phyloP scores from a whole-genome alignment of 768 basidiomycete species.

The Lentinula sp. region DNA sequence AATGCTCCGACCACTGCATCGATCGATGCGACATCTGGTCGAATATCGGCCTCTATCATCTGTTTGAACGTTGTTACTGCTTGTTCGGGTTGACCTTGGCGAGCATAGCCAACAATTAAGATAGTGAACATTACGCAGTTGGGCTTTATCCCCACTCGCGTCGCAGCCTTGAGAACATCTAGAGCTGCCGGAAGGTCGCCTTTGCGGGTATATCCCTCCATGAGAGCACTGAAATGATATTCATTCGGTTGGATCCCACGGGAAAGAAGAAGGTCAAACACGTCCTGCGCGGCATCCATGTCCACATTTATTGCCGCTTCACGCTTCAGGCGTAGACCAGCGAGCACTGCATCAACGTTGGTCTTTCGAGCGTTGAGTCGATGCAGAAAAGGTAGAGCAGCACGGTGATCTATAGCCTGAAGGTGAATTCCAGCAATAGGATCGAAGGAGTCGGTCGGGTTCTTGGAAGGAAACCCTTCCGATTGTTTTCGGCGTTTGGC shows the following conservation, averaged over 20 bases:
- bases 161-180: conserved; percentile 47
- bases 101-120: conserved; percentile 66
- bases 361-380: conserved; percentile 39
- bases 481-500: conserved; percentile 5
- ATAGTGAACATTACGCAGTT: conserved; percentile 73
- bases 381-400: neutral
- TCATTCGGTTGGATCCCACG: conserved; percentile 67
- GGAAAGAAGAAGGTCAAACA: conserved; percentile 54
- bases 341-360: conserved; percentile 41
- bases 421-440: conserved; percentile 42
- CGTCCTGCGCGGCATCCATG: conserved; percentile 40
- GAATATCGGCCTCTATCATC: conserved; percentile 57
- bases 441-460: conserved; percentile 31
- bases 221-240: conserved; percentile 69
- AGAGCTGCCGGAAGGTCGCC: conserved; percentile 59
- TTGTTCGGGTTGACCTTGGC: conserved; percentile 44
- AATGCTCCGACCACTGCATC: conserved; percentile 69
- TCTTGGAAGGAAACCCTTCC: conserved; percentile 13
- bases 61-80: conserved; percentile 52
- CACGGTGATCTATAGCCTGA: conserved; percentile 18
- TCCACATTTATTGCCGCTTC: conserved; percentile 51
- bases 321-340: conserved; percentile 58
- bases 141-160: conserved; percentile 43
- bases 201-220: conserved; percentile 61
- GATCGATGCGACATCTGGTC: conserved; percentile 66